phyloP scores from a whole-genome alignment of 2,329 filamentous ascomycete genomes.

The Sarocladium strictum region DNA sequence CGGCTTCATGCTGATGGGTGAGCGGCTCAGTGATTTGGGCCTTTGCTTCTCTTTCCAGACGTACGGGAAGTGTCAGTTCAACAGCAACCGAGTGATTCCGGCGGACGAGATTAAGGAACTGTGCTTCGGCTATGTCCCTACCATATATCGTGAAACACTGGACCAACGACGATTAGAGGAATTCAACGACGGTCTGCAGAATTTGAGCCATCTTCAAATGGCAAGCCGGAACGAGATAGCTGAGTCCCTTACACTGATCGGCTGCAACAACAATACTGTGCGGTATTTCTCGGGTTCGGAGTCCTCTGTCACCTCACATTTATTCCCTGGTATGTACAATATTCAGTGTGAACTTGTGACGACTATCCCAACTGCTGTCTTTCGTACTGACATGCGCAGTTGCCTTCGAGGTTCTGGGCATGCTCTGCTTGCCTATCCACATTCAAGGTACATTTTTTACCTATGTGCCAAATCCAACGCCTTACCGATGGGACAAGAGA shows the following conservation, averaged over 20 bases:
- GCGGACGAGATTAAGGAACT: conserved; percentile 47
- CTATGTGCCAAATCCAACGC: conserved; percentile 51
- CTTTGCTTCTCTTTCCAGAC: conserved; percentile 49
- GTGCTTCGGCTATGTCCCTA: conserved; percentile 50
- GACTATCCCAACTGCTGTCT: not conserved
- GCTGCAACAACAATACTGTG: conserved; percentile 47
- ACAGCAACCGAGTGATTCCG: conserved; percentile 46
- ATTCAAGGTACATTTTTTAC: conserved; percentile 44
- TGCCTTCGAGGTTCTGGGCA: conserved; percentile 53
- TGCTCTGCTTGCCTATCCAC: conserved; percentile 46
- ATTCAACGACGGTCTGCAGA: conserved; percentile 33
- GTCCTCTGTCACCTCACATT: conserved; percentile 35
- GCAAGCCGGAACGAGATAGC: conserved; percentile 43
- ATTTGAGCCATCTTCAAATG: conserved; percentile 39
- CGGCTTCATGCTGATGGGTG: conserved; percentile 44
- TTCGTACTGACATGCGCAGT: conserved; percentile 32
- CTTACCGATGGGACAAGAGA: conserved; percentile 46
- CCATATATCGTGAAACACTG: conserved; percentile 39
- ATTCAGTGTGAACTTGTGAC: too few species aligned
- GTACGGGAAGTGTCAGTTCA: conserved; percentile 41
- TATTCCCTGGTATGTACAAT: conserved; percentile 40
- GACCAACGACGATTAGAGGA: conserved; percentile 33
- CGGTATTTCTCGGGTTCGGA: conserved; percentile 32
- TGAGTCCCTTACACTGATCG: conserved; percentile 45
- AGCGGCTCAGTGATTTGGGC: conserved; percentile 41